Evolutionary conservation across 2,329 filamentous ascomycete genomes (phyloP), one percentile per base, ranked within the genome.

Genomic region (Diaporthe eres): DNA sequence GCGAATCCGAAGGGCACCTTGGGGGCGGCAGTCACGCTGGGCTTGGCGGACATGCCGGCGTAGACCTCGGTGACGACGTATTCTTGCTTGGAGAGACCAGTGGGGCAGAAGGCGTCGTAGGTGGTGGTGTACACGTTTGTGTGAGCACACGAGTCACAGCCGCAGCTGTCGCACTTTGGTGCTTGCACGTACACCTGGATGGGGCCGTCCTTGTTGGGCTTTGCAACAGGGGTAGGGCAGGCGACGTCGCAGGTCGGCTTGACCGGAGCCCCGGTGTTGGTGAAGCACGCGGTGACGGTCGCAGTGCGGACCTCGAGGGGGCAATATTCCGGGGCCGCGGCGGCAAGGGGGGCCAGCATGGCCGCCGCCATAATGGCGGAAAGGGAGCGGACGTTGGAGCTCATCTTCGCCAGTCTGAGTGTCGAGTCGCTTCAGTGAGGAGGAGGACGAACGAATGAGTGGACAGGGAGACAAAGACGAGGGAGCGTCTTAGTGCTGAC

Each of bases 81-180:
- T 34, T 65, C 58, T 39, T 73, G 71, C 47, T 65, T 55, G 71
- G 58, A 12, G 58, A 73, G 31, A 57, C 71, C 71, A n/a, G 71
- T 73, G 37, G 71, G 71, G 71, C 71, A 73, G 58, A 73, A 73
- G 58, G 31, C 71, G 44, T 73, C 71, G 71, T 73, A 73, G 15
- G 71, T 73, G 47, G 71, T 73, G 71, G 71, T 73, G 58, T 73
- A 73, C 13, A 73, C 28, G 49, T 65, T 73, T 61, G 58, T 73
- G 58, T 73, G 71, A 2, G 61, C 71, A 25, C 71, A 73, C 12
- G 58, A 31, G 34, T 73, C 71, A 25, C 71, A 73, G 57, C 71
- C 71, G 49, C 71, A 73, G 47, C 58, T 65, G 25, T 73, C 71
- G n/a, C 71, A 73, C 47, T 65, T 73, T 7, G 71, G 71, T 9